These are phyloP conservation scores for Jasminum sambac DNA, from an alignment of 257 asterid species.

Conservation along the genomic window DNA sequence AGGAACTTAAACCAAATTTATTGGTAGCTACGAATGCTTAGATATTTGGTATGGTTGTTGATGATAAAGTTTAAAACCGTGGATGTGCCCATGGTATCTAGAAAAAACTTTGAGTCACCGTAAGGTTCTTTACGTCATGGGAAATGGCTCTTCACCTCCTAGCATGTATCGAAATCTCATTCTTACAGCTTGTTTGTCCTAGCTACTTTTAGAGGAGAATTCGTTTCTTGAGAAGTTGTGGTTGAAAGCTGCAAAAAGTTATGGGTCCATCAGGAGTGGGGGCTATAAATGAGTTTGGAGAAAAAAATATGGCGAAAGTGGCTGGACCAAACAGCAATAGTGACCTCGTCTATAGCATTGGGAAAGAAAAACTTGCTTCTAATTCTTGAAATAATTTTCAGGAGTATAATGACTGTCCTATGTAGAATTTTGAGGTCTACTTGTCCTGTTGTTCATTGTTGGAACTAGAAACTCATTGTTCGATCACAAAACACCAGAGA, in stretches of 20 bases:
- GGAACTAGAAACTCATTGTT: background rate
- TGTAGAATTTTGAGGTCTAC: background rate
- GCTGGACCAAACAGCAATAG: too few species aligned
- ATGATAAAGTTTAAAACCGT: background rate
- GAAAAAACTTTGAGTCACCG: background rate
- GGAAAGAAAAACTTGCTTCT: background rate
- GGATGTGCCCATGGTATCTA: background rate
- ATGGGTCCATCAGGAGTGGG: too few species aligned
- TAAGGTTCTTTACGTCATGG: background rate
- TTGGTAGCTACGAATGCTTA: background rate
- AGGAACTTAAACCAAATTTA: background rate
- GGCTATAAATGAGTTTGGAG: too few species aligned
- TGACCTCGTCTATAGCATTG: background rate
- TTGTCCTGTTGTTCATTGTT: background rate
- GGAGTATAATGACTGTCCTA: background rate
- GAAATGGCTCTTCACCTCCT: background rate
- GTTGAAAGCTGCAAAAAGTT: too few species aligned
- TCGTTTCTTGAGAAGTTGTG: too few species aligned
- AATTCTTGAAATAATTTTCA: background rate
- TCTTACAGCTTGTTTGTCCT: background rate
- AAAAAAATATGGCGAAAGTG: too few species aligned
- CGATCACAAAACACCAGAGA: background rate
- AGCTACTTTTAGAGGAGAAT: too few species aligned
- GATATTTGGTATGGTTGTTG: too few species aligned
- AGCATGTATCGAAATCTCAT: background rate